Percentiles rank a stretch among this genome's conserved stretches.
These are phyloP conservation scores for Styphnolobium japonicum DNA, from an alignment of 306 rosid genomes.

Conservation along the genomic window DNA sequence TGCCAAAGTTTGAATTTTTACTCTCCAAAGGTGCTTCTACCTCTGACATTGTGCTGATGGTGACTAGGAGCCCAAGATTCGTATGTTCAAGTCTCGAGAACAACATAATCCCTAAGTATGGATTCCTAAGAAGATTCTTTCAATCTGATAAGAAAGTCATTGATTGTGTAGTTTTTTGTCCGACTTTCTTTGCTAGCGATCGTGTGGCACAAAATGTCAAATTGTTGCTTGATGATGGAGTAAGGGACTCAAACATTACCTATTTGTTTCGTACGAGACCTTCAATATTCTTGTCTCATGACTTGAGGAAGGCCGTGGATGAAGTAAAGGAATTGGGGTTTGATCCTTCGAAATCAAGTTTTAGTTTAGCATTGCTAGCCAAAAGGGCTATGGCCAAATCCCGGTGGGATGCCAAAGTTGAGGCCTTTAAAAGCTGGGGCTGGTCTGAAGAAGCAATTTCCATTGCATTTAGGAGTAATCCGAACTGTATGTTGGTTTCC, in stretches of 20 bases:
- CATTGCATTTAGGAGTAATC: constrained; percentile 33
- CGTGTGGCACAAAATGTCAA: not conserved
- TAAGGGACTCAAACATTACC: not conserved
- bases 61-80: not conserved
- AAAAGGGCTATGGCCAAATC: constrained; percentile 12
- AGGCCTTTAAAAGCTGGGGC: constrained; percentile 43
- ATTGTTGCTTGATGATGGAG: not conserved
- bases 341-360: constrained; percentile 9
- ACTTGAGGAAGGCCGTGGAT: constrained; percentile 8
- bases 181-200: not conserved
- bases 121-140: not conserved
- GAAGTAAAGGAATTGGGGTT: constrained; percentile 43
- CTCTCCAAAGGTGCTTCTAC: constrained; percentile 21
- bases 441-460: constrained; percentile 39
- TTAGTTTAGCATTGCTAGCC: constrained; percentile 21
- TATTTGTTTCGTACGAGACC: not conserved
- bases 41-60: not conserved
- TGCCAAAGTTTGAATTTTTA: constrained; percentile 25
- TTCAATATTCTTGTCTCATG: not conserved
- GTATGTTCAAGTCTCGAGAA: not conserved
- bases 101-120: not conserved
- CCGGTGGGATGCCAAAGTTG: constrained; percentile 33
- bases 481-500: constrained; percentile 34
- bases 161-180: not conserved
- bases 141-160: not conserved